A percentile compares a stretch with the other conserved stretches of the same genome.
Conservation (phyloP, 495 filamentous ascomycete species). For the Penicillium soppii region DNA sequence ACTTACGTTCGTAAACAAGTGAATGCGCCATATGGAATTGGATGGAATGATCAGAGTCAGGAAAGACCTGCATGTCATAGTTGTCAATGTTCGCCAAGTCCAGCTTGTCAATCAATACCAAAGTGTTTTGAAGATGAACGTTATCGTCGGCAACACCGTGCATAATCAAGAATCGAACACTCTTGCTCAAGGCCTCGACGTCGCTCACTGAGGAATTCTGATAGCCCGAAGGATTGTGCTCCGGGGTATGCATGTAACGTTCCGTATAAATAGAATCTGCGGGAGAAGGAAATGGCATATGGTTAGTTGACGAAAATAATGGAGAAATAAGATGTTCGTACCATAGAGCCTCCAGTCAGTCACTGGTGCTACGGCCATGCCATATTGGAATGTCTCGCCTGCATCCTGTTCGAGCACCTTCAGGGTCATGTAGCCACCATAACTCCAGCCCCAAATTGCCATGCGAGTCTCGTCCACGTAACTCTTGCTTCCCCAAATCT, state of each 20-base stretch:
- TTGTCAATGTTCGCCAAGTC: conserved; percentile 85
- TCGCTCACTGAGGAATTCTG: conserved; percentile 71
- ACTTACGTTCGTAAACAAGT: conserved; percentile 94
- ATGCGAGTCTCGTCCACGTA: conserved; percentile 82
- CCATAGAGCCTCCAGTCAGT: conserved; percentile 95
- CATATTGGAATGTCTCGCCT: conserved; percentile 87
- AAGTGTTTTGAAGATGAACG: conserved; percentile 91
- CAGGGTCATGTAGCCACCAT: conserved; percentile 95
- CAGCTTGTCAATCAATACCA: conserved; percentile 81
- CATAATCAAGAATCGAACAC: conserved; percentile 88
- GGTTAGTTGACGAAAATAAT: neutral
- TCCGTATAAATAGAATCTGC: conserved; percentile 92
- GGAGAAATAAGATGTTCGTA: conserved; percentile 21
- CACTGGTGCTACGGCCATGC: conserved; percentile 96
- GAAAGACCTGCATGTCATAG: conserved; percentile 95
- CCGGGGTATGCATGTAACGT: conserved; percentile 90
- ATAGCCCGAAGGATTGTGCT: conserved; percentile 78
- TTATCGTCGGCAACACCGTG: conserved; percentile 96
- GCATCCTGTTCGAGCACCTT: conserved; percentile 92
- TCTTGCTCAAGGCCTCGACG: conserved; percentile 63
- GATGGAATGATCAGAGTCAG: conserved; percentile 94
- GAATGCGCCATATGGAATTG: conserved; percentile 90
- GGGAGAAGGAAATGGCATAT: neutral
- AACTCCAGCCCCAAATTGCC: conserved; percentile 98
- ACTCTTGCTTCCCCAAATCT: conserved; percentile 75